Base-by-base conservation (phyloP, 495 filamentous ascomycete species). In the Ramalina peruviana region DNA sequence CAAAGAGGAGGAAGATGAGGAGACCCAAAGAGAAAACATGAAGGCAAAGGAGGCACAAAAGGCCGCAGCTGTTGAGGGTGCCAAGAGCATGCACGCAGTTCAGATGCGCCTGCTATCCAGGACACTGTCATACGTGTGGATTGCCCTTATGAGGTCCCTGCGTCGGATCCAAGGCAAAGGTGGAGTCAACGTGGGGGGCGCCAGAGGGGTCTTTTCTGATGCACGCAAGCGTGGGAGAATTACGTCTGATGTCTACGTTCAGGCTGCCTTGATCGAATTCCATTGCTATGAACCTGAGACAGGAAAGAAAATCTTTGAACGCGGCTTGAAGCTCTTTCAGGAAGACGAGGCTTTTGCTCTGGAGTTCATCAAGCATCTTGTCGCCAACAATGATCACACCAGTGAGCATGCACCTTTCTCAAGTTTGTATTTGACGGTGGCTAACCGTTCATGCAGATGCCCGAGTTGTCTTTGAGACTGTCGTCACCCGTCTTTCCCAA, bases 81-180 rank as follows among this genome's bases (percentile, higher is more conserved):
- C 94, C 13, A 78, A 81, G 51, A 75, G 84, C 45, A 79, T 80
- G 1, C 81, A 80, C 56, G 75, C 74, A 6, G 75, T 76, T 4
- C 85, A 94, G 55, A 81, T 81, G 23, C 75, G 79, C 17, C 65
- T 83, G 9, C 67, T 96, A 15, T 85, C 80, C 15, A 81, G 80
- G 53, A 85, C 82, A 0, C 77, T 97, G 43, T 88, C 93, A 0
- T 89, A 85, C 60, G 82, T 82, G 16, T 98, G 92, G 92, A 90
- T 98, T 60, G 85, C 86, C 25, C 70, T 95, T 36, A 93, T 95
- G 72, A 82, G 92, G 42, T 81, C 87, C 15, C 92, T 95, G 79
- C 83, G 93, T 41, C 86, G 92, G 40, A 75, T 98, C 27, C 88
- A 96, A 62, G 92, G 92, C 45, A 94, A 96, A 60, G 89, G 89